Evolutionary conservation across 2,329 filamentous ascomycete genomes (phyloP).

Genomic region (Cercospora sp.): DNA sequence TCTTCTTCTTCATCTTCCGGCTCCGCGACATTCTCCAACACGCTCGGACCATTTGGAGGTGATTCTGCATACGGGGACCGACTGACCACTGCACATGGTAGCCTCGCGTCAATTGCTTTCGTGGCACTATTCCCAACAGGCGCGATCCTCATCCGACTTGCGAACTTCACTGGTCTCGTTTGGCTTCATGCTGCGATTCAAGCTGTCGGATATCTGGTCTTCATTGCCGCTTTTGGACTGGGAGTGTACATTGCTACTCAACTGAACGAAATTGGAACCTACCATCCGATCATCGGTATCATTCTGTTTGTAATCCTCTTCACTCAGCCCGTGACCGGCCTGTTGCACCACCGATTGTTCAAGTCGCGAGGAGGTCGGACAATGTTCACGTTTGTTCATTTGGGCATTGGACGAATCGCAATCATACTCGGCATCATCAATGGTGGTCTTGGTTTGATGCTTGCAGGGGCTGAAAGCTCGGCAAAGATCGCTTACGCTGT

Average conservation of each 20-base stretch:
- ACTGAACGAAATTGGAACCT: slow-evolving; percentile 40
- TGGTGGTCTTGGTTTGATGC: slow-evolving; percentile 55
- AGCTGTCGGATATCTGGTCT: slow-evolving; percentile 50
- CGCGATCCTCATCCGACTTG: slow-evolving; percentile 47
- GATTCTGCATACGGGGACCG: slow-evolving; percentile 31
- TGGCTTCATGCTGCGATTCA: slow-evolving; percentile 54
- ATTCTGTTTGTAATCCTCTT: slow-evolving; percentile 53
- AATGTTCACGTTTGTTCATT: slow-evolving; percentile 46
- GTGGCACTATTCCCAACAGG: slow-evolving; percentile 49
- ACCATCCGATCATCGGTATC: slow-evolving; percentile 57
- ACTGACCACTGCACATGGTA: slow-evolving; percentile 45
- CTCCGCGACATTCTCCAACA: slow-evolving; percentile 17
- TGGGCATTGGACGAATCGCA: slow-evolving; percentile 38
- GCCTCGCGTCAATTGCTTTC: slow-evolving; percentile 47
- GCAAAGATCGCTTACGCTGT: slow-evolving; percentile 47
- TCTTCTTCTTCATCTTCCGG: slow-evolving; percentile 4
- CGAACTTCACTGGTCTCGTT: slow-evolving; percentile 46
- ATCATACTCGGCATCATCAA: slow-evolving; percentile 58
- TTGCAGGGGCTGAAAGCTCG: slow-evolving; percentile 43
- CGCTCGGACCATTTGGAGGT: slow-evolving; percentile 23
- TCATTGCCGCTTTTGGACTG: slow-evolving; percentile 53
- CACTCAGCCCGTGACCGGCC: slow-evolving; percentile 56
- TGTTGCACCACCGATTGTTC: slow-evolving; percentile 55
- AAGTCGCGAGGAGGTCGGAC: slow-evolving; percentile 49
- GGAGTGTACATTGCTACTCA: slow-evolving; percentile 54